Evolutionary conservation across 1,284 basidiomycete genomes (phyloP), one percentile per base, ranked within the genome.

Genomic region (Wolfiporia cocos): DNA sequence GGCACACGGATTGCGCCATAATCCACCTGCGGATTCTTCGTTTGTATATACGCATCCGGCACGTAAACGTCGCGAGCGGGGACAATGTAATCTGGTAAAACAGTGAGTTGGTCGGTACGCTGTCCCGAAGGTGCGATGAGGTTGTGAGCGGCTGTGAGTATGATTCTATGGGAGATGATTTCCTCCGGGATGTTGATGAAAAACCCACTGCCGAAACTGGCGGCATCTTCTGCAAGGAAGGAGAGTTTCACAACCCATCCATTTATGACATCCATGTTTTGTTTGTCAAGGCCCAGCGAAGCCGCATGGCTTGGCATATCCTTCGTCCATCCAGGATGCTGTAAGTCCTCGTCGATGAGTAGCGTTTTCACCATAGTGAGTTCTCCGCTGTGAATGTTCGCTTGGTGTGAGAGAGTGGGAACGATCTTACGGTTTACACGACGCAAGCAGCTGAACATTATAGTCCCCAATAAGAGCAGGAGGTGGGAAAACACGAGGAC

Each of bases 61-160:
- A 39, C 18, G 9, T 23, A 12, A 17, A 34, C n/a, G 14, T 44
- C 12, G 21, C 7, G 12, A 5, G 9, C 21, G 3, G 37, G 29
- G 17, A 39, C 37, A 19, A n/a, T 5, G 29, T 30, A n/a, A n/a
- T n/a, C n/a, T n/a, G n/a, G n/a, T n/a, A n/a, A n/a, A n/a, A n/a
- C n/a, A n/a, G n/a, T n/a, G n/a, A n/a, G n/a, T n/a, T n/a, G n/a
- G n/a, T n/a, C n/a, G n/a, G n/a, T n/a, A n/a, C n/a, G n/a, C n/a
- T n/a, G n/a, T n/a, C n/a, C n/a, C n/a, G n/a, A n/a, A n/a, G n/a
- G n/a, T n/a, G n/a, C n/a, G n/a, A n/a, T n/a, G n/a, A n/a, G n/a
- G 19, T 44, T 44, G 29, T 44, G 37, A 3, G 37, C 42, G 23
- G 42, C 42, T 18, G 42, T 44, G 6, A 43, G 35, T n/a, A n/a